phyloP scores from a whole-genome alignment of 1,139 yeast genomes.

The Candida mesenterica region DNA sequence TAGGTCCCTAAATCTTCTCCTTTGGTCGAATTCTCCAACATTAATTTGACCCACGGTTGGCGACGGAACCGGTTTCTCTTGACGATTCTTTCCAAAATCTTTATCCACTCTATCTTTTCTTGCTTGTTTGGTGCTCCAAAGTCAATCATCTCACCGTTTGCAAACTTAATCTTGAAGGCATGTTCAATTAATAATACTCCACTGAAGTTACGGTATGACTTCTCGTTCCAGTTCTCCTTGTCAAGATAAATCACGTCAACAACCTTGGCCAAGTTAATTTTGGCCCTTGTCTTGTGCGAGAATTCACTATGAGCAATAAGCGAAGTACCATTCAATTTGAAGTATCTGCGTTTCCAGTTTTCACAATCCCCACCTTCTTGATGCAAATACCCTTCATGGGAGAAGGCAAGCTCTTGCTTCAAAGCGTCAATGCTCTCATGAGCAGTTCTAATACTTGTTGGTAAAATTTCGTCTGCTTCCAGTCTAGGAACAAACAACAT shows the following conservation, averaged over 20 bases:
- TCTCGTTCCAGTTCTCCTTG: slow-evolving; percentile 35
- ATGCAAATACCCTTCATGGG: slow-evolving; percentile 60
- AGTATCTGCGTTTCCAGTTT: slow-evolving; percentile 60
- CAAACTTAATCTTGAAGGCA: slow-evolving; percentile 61
- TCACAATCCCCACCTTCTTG: slow-evolving; percentile 82
- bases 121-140: slow-evolving; percentile 62
- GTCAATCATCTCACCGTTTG: slow-evolving; percentile 67
- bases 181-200: slow-evolving; percentile 62
- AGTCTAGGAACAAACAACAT: slow-evolving; percentile 71
- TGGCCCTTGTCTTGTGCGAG: slow-evolving; percentile 61
- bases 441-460: slow-evolving; percentile 63
- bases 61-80: slow-evolving; percentile 52
- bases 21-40: slow-evolving; percentile 23
- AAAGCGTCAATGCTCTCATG: slow-evolving; percentile 50
- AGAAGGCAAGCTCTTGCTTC: slow-evolving; percentile 34
- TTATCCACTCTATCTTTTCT: slow-evolving; percentile 60
- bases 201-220: slow-evolving; percentile 54
- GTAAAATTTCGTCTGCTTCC: slow-evolving; percentile 56
- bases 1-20: too few species aligned
- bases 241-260: slow-evolving; percentile 53
- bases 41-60: slow-evolving; percentile 70
- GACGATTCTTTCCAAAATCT: slow-evolving; percentile 50
- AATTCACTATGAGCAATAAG: slow-evolving; percentile 65
- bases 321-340: slow-evolving; percentile 58
- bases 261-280: slow-evolving; percentile 63